These are phyloP conservation scores for Pythium aphanidermatum DNA, from an alignment of 352 stramenopile genomes.

Conservation along the genomic window DNA sequence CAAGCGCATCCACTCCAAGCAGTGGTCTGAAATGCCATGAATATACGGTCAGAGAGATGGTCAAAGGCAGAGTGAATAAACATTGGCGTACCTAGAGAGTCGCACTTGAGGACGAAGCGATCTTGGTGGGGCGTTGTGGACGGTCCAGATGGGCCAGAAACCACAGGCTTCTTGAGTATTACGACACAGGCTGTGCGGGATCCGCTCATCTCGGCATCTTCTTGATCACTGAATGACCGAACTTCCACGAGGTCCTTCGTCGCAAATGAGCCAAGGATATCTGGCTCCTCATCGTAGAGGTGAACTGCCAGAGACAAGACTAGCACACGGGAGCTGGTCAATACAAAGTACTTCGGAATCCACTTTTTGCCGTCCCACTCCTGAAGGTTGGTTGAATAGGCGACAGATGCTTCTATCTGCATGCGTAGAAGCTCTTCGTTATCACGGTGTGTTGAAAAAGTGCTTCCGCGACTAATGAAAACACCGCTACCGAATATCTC, in stretches of 20 bases:
- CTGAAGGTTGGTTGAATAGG: slow-evolving; percentile 81
- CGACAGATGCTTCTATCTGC: slow-evolving; percentile 76
- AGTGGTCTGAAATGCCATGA: slow-evolving; percentile 47
- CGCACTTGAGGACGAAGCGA: slow-evolving; percentile 71
- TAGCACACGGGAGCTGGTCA: slow-evolving; percentile 75
- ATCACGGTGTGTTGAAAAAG: slow-evolving; percentile 78
- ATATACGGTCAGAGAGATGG: no score
- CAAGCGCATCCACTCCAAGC: slow-evolving; percentile 84
- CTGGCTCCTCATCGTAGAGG: slow-evolving; percentile 83
- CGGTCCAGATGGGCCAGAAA: not conserved
- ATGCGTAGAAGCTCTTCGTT: slow-evolving; percentile 79
- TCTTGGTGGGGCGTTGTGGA: slow-evolving; percentile 22
- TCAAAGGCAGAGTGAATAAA: not conserved
- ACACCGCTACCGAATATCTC: slow-evolving; percentile 69
- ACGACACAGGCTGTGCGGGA: slow-evolving; percentile 58
- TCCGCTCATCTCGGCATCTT: slow-evolving; percentile 53
- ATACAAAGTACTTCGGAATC: slow-evolving; percentile 87
- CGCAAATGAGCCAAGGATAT: slow-evolving; percentile 75
- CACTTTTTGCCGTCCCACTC: slow-evolving; percentile 84
- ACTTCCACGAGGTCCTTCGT: slow-evolving; percentile 80
- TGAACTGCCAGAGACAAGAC: slow-evolving; percentile 78
- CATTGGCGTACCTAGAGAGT: slow-evolving; percentile 56
- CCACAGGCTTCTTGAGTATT: slow-evolving; percentile 8
- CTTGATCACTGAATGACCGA: slow-evolving; percentile 66
- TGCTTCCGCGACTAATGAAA: slow-evolving; percentile 82